These are phyloP conservation scores for Linderina pennispora DNA, from an alignment of 192 early-diverging fungal species.

Conservation along the genomic window DNA sequence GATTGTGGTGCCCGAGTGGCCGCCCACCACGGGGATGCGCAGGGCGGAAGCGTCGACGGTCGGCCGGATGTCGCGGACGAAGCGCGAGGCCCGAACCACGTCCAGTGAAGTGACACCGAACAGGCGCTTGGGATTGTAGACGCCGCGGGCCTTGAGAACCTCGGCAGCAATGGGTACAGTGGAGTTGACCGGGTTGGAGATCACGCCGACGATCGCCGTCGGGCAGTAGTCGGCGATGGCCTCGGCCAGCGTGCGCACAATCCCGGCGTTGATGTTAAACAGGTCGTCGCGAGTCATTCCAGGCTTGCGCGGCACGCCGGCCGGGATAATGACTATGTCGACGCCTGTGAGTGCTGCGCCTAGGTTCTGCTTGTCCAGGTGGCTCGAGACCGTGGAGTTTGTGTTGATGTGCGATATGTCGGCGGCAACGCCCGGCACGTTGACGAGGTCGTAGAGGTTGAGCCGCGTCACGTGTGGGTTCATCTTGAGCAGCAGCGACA, in stretches of 20 bases:
- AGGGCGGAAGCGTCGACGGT: constrained; percentile 52
- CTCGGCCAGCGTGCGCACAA: constrained; percentile 69
- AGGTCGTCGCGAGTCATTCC: constrained; percentile 94
- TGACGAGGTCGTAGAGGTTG: constrained; percentile 87
- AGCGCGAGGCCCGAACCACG: constrained; percentile 82
- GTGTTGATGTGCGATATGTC: constrained; percentile 88
- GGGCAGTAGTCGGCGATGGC: constrained; percentile 69
- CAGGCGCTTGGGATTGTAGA: constrained; percentile 75
- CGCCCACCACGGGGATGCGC: constrained; percentile 74
- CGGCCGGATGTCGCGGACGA: constrained; percentile 68
- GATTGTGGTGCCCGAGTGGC: constrained; percentile 89
- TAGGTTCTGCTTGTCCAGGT: constrained; percentile 55
- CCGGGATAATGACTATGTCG: constrained; percentile 74
- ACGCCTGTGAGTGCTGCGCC: constrained; percentile 55
- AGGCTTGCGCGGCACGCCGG: constrained; percentile 91
- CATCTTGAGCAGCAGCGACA: constrained; percentile 82
- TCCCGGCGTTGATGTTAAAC: constrained; percentile 91
- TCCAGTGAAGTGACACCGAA: constrained; percentile 91
- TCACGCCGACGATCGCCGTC: constrained; percentile 72
- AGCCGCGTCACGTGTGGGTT: constrained; percentile 74
- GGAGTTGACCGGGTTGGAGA: constrained; percentile 93
- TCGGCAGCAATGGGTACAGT: constrained; percentile 89
- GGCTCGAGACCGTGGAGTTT: constrained; percentile 56
- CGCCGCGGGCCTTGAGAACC: constrained; percentile 75
- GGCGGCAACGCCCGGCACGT: constrained; percentile 89